Conservation (phyloP, 140 eudicot genomes). For the Senecio squalidus region DNA sequence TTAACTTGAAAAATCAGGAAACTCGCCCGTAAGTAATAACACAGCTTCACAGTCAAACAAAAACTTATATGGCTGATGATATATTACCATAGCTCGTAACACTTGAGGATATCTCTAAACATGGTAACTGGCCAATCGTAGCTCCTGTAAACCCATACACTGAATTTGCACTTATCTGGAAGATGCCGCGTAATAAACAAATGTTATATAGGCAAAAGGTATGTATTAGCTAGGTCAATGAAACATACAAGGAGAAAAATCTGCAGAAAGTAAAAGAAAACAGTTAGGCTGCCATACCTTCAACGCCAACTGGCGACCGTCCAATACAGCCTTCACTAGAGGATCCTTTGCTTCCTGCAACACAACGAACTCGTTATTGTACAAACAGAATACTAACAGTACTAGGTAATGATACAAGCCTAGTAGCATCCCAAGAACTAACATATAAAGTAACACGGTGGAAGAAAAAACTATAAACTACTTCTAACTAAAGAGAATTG, state of each 20-base stretch:
- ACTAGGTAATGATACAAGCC: background rate
- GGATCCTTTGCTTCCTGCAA: conserved; percentile 97
- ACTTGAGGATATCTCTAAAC: conserved; percentile 97
- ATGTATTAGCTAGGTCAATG: conserved; percentile 2
- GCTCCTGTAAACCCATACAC: conserved; percentile 99
- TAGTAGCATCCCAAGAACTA: conserved; percentile 2
- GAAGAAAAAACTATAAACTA: background rate
- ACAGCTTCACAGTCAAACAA: background rate
- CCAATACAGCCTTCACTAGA: conserved; percentile 91
- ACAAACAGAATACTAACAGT: conserved; percentile 2
- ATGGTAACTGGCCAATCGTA: conserved; percentile 91
- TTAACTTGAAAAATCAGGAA: conserved; percentile 8
- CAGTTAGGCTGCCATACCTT: conserved; percentile 42
- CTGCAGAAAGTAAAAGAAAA: conserved; percentile 1
- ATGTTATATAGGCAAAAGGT: background rate
- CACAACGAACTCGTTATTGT: conserved; percentile 14
- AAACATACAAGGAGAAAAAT: background rate
- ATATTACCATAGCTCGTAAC: conserved; percentile 96
- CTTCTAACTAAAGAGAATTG: background rate
- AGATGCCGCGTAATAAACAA: conserved; percentile 2
- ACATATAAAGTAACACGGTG: conserved; percentile 3
- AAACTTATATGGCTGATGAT: conserved; percentile 6
- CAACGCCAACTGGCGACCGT: conserved; percentile 97
- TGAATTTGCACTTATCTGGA: conserved; percentile 96
- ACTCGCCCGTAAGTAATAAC: conserved; percentile 8